Conservation (phyloP, 2,329 filamentous ascomycete species). For the Ophiostoma sp. region DNA sequence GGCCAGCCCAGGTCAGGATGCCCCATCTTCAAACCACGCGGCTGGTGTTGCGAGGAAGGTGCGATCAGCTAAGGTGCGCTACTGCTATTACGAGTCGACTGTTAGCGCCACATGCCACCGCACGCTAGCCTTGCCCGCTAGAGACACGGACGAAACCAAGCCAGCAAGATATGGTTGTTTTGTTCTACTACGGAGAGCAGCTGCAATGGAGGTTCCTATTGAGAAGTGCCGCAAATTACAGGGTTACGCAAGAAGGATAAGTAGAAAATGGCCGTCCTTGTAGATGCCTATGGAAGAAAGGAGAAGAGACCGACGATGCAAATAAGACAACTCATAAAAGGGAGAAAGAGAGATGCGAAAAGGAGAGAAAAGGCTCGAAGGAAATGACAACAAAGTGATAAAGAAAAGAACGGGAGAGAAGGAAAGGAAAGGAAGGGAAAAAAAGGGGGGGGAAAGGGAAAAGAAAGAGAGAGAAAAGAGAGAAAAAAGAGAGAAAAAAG, state of each 20-base stretch:
- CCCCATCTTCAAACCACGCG: constrained; percentile 14
- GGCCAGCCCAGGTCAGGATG: constrained; percentile 4
- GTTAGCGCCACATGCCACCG: constrained; percentile 2
- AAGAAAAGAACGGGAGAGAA: not conserved
- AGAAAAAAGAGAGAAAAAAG: not conserved
- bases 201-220: not conserved
- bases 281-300: not conserved
- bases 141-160: not conserved
- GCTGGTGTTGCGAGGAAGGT: constrained; percentile 3
- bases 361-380: not conserved
- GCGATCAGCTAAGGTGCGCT: not conserved
- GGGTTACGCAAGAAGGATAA: not conserved
- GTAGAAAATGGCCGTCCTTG: not conserved
- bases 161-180: not conserved
- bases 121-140: not conserved
- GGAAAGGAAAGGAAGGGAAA: not conserved
- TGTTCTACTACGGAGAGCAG: not conserved
- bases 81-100: not conserved
- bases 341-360: not conserved
- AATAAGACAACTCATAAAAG: not conserved
- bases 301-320: not conserved
- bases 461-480: not conserved
- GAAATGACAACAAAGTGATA: not conserved
- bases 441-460: not conserved
- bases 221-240: constrained; percentile 3